Conservation (phyloP, 768 basidiomycete species). For the Tulasnella sp. region DNA sequence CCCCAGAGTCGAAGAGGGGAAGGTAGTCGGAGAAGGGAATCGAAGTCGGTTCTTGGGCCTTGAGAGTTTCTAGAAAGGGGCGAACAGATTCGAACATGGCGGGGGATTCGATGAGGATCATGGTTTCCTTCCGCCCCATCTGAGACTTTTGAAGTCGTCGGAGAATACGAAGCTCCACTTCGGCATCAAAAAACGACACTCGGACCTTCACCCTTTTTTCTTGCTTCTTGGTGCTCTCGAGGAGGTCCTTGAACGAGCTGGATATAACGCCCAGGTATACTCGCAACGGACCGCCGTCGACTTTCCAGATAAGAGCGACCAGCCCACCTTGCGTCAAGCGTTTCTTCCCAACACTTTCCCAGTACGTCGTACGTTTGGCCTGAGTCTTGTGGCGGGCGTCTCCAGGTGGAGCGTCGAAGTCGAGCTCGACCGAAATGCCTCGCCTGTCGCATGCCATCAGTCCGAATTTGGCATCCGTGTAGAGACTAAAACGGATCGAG, state of each 20-base stretch:
- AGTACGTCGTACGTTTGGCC: slow-evolving; percentile 43
- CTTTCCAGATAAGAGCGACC: slow-evolving; percentile 40
- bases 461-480: slow-evolving; percentile 21
- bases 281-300: background rate
- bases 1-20: slow-evolving; percentile 33
- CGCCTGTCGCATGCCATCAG: slow-evolving; percentile 29
- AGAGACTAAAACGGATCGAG: slow-evolving; percentile 25
- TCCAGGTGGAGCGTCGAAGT: slow-evolving; percentile 49
- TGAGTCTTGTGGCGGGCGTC: slow-evolving; percentile 39
- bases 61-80: slow-evolving; percentile 58
- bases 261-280: slow-evolving; percentile 50
- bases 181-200: slow-evolving; percentile 56
- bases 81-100: slow-evolving; percentile 61
- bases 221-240: slow-evolving; percentile 36
- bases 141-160: slow-evolving; percentile 1
- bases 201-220: slow-evolving; percentile 38
- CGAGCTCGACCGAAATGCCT: slow-evolving; percentile 44
- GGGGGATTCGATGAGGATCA: slow-evolving; percentile 49
- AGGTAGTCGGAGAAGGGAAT: slow-evolving; percentile 52
- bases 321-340: slow-evolving; percentile 57
- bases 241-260: slow-evolving; percentile 40
- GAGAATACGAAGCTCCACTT: slow-evolving; percentile 41
- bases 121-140: background rate
- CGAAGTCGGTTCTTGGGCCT: slow-evolving; percentile 44
- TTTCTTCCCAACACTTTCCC: slow-evolving; percentile 54